These are phyloP conservation scores for Diaporthe caulivora DNA, from an alignment of 2,329 filamentous ascomycete genomes.

Conservation along the genomic window DNA sequence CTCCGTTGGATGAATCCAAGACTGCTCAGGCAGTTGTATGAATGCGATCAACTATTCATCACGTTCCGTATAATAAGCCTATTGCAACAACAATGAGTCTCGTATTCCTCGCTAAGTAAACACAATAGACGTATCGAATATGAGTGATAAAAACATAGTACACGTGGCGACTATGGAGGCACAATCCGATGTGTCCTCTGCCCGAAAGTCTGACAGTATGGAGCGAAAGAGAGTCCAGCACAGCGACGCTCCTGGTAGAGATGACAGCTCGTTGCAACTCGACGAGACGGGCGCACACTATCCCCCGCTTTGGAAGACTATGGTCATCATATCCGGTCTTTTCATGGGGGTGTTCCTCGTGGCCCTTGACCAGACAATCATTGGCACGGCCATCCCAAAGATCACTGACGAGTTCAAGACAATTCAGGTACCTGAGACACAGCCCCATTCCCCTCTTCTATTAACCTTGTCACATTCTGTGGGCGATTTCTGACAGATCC, in stretches of 20 bases:
- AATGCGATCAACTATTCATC: not conserved
- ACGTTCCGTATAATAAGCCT: not conserved
- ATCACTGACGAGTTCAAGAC: constrained; percentile 25
- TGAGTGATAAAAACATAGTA: not conserved
- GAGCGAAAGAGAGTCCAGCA: not conserved
- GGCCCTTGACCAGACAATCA: constrained; percentile 22
- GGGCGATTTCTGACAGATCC: not conserved
- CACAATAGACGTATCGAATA: not conserved
- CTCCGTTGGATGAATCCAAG: not conserved
- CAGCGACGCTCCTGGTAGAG: not conserved
- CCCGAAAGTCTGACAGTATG: not conserved
- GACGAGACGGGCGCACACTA: not conserved
- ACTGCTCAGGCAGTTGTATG: not conserved
- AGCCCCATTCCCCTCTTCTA: not conserved
- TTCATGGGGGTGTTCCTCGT: constrained; percentile 25
- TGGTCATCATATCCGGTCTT: not conserved
- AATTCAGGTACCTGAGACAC: not conserved
- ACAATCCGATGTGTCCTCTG: not conserved
- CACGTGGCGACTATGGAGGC: not conserved
- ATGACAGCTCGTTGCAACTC: not conserved
- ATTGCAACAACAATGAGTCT: not conserved
- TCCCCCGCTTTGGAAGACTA: not conserved
- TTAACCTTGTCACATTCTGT: not conserved
- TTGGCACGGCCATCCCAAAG: constrained; percentile 20
- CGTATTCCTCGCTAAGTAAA: not conserved